phyloP scores from a whole-genome alignment of 352 stramenopile species.

The Globisporangium iwayamae region DNA sequence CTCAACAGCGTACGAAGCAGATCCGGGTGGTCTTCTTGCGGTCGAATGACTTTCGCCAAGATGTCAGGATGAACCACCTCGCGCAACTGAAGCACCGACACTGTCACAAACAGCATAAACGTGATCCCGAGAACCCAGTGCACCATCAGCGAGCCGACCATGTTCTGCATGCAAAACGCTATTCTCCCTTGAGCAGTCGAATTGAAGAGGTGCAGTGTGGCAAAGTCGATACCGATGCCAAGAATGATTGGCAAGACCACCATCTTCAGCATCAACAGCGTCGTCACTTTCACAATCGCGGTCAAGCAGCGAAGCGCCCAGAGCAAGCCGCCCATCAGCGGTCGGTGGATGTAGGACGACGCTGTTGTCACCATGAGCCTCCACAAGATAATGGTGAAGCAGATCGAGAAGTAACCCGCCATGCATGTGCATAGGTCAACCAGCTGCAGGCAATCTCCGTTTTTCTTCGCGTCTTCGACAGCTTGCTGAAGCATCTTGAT shows the following conservation, averaged over 20 bases:
- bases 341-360: constrained; percentile 80
- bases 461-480: constrained; percentile 51
- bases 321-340: constrained; percentile 72
- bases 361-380: constrained; percentile 81
- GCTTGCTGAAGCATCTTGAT: constrained; percentile 53
- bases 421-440: constrained; percentile 80
- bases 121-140: constrained; percentile 97
- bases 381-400: constrained; percentile 82
- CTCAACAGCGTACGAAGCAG: constrained; percentile 94
- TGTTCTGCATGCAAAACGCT: constrained; percentile 78
- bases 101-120: constrained; percentile 98
- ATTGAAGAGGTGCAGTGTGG: constrained; percentile 89
- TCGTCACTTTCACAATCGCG: constrained; percentile 92
- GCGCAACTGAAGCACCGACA: constrained; percentile 92
- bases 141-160: constrained; percentile 91
- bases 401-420: constrained; percentile 81
- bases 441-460: constrained; percentile 80
- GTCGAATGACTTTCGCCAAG: constrained; percentile 82
- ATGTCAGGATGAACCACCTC: constrained; percentile 95
- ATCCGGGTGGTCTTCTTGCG: constrained; percentile 96
- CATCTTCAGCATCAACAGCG: constrained; percentile 97
- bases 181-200: constrained; percentile 72
- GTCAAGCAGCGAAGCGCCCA: constrained; percentile 80
- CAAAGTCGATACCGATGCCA: constrained; percentile 92
- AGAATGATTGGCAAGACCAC: constrained; percentile 94